Evolutionary conservation across 306 rosid genomes (phyloP), one percentile per base, ranked within the genome.

Genomic region (Cucurbita ficifolia): DNA sequence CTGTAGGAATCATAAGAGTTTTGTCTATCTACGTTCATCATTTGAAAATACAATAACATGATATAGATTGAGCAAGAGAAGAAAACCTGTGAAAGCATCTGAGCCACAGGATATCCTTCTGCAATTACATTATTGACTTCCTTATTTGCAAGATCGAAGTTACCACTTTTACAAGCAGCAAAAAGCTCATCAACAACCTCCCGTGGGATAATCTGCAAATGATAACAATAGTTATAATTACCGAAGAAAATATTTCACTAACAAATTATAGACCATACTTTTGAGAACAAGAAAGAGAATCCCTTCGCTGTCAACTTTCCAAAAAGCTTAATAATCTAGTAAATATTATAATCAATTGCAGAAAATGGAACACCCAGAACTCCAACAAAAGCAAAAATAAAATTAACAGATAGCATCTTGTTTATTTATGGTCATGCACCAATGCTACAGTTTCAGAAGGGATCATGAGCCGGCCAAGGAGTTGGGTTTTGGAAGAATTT

Each of bases 21-120:
- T 22, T n/a, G 36, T 5, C 0, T 56, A 14, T 6, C 13, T 57
- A 16, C 46, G 6, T 14, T 62, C 43, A 60, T 12, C 16, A 38
- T 17, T 75, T n/a, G 9, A 48, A 24, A n/a, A 39, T 18, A 75
- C 9, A 36, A 42, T 71, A 74, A 62, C 52, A 33, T 17, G 11
- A 18, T 16, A 49, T 45, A 75, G 56, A 75, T 65, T 39, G 65
- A 71, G 77, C 33, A 39, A 78, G 68, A 75, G 68, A 75, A 22
- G 10, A 40, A 76, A 45, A 89, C 95, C 92, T 87, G 97, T 22
- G 83, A 85, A 68, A 94, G 86, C 85, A 94, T 85, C 80, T 91
- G 99, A 74, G 96, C 83, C 79, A 82, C 97, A 1, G 99, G 97
- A 81, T 94, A 94, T 75, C 99, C 99, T 70, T 94, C 99, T 43